A percentile compares a stretch with the other conserved stretches of the same genome.
phyloP scores from a whole-genome alignment of 345 rosid genomes.

The Citrus australasica region DNA sequence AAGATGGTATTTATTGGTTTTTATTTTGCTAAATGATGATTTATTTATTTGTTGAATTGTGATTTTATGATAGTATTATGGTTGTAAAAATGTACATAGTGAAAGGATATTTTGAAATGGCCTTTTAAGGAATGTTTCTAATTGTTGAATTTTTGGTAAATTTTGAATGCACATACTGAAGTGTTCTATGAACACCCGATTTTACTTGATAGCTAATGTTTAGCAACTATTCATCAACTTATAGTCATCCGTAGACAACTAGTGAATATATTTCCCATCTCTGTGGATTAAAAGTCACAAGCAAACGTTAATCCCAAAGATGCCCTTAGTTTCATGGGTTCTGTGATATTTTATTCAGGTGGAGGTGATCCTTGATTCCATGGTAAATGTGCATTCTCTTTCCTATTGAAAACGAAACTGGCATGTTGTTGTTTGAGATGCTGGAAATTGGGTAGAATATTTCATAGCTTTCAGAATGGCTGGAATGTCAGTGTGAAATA shows the following conservation, averaged over 20 bases:
- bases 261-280: neutral
- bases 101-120: neutral
- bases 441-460: neutral
- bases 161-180: neutral
- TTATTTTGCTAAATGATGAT: neutral
- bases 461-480: neutral
- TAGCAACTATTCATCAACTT: neutral
- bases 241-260: neutral
- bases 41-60: neutral
- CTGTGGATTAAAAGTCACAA: no score
- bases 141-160: neutral
- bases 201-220: neutral
- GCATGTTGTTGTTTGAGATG: neutral
- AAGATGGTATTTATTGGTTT: slow-evolving; percentile 55
- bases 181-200: neutral
- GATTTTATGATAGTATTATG: neutral
- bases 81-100: neutral
- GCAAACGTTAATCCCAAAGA: no score
- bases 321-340: no score
- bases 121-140: neutral
- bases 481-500: neutral
- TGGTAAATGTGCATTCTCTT: neutral
- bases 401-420: neutral
- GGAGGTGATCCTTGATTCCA: neutral
- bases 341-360: neutral